Percentiles rank a stretch among this genome's conserved stretches.
These are phyloP conservation scores for Neofusicoccum sp. DNA, from an alignment of 2,329 filamentous ascomycete species.

Conservation along the genomic window DNA sequence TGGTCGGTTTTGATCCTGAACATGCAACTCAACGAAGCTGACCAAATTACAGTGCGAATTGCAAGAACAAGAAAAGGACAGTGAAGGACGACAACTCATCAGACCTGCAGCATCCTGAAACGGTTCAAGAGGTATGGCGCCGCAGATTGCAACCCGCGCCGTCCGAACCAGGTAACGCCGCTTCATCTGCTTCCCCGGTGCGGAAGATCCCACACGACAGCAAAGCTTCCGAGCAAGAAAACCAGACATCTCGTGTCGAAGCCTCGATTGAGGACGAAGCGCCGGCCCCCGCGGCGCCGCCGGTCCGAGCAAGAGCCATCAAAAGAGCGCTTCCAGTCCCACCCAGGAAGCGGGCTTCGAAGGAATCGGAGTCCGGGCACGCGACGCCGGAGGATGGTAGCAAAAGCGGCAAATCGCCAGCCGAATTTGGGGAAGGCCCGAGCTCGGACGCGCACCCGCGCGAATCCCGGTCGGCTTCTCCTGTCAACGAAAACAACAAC, in stretches of 20 bases:
- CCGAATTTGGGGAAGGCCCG: background rate
- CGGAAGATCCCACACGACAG: background rate
- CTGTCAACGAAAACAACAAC: constrained; percentile 16
- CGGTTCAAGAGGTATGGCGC: constrained; percentile 5
- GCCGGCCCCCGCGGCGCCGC: too few species aligned
- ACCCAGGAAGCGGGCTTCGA: background rate
- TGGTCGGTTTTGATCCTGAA: background rate
- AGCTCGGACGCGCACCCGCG: background rate
- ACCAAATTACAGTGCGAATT: background rate
- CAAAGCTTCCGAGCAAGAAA: background rate
- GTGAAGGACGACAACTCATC: background rate
- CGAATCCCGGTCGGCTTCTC: background rate
- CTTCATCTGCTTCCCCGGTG: background rate
- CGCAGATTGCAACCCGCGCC: background rate
- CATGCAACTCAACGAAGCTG: background rate
- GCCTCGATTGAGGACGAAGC: too few species aligned
- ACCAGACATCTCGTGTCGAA: background rate
- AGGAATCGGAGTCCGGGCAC: background rate
- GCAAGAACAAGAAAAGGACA: background rate
- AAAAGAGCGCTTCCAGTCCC: background rate
- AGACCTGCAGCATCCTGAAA: background rate
- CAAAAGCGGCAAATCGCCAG: too few species aligned
- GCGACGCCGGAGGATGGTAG: background rate
- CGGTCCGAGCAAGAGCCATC: too few species aligned
- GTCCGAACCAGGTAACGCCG: background rate